Base-by-base conservation (phyloP, 2,329 filamentous ascomycete genomes). In the Scedosporium apiospermum region DNA sequence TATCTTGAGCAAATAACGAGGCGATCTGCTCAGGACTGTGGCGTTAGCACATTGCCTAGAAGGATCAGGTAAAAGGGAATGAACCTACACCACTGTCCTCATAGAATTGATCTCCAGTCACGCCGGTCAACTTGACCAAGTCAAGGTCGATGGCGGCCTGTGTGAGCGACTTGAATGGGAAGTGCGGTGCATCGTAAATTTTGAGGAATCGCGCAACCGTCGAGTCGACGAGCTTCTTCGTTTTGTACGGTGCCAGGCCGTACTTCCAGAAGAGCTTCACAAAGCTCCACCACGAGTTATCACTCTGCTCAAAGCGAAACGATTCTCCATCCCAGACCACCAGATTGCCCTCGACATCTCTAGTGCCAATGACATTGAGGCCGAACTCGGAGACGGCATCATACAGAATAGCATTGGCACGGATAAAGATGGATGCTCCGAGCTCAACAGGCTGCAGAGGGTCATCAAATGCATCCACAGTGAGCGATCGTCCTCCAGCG, bases 341-440 rank as follows among this genome's bases (percentile, higher is more conserved):
- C 1, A 96, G 78, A 21, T 85, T 75, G 14, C 81, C 82, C 41
- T 81, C 76, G 6, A 76, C 72, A 38, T 76, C 73, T 18, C 78
- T 76, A 1, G 73, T 74, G 9, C 75, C 75, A n/a, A 72, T 76
- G 2, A 85, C 76, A 0, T 78, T 76, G 3, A 99, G 84, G n/a
- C 84, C 84, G 70, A 96, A 92, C 14, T 84, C 80, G 38, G 82
- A 75, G 6, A 84, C 86, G 0, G 92, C 89, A 62, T 89, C 87
- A 68, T 87, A 84, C 46, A 99, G 82, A 69, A 96, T 96, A 46
- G 86, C 79, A 71, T 98, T 99, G 53, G 89, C 83, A 58, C 88
- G 74, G 55, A 98, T 90, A 71, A 98, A 99, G 68, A 98, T 96
- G 65, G 89, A 93, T 10, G 90, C 95, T 16, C 95, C 95, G 1